These are phyloP conservation scores for Diplodia seriata DNA, from an alignment of 2,329 filamentous ascomycete species.

Conservation along the genomic window DNA sequence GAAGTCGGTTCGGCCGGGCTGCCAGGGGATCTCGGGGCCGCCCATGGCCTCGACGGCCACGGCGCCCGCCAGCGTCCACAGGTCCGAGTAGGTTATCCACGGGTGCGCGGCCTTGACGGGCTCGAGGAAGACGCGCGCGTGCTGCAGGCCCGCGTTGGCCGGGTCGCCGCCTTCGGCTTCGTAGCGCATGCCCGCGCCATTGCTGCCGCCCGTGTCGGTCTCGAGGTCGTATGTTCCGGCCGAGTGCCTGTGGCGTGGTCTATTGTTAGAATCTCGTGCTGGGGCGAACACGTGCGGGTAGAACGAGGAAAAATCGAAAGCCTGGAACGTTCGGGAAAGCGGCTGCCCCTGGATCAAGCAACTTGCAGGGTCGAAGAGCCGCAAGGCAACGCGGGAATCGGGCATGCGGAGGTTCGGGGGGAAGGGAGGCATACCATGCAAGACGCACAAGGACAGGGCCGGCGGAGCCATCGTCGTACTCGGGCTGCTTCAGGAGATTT, in stretches of 20 bases:
- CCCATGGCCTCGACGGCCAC: slow-evolving; percentile 67
- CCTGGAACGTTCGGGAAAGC: neutral
- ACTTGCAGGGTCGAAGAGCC: slow-evolving; percentile 23
- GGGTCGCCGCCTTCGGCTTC: slow-evolving; percentile 69
- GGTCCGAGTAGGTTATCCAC: slow-evolving; percentile 70
- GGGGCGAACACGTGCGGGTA: neutral
- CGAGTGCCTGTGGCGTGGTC: slow-evolving; percentile 59
- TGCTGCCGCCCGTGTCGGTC: slow-evolving; percentile 68
- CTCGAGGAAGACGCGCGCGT: slow-evolving; percentile 69
- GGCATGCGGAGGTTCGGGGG: neutral
- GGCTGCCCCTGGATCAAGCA: slow-evolving; percentile 7
- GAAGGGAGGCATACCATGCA: slow-evolving; percentile 59
- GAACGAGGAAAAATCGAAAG: neutral
- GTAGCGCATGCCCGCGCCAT: slow-evolving; percentile 71
- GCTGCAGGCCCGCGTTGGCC: slow-evolving; percentile 69
- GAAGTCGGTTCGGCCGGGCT: slow-evolving; percentile 66
- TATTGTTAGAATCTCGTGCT: neutral
- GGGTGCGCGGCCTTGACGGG: slow-evolving; percentile 65
- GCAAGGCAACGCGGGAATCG: neutral
- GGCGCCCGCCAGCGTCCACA: slow-evolving; percentile 68
- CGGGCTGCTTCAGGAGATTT: slow-evolving; percentile 64
- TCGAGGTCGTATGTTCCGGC: slow-evolving; percentile 66
- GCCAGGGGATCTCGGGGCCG: slow-evolving; percentile 64
- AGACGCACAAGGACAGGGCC: slow-evolving; percentile 69
- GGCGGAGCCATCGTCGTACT: slow-evolving; percentile 69